Conservation (phyloP, 179 eudicot species). For the Carnegiea gigantea region DNA sequence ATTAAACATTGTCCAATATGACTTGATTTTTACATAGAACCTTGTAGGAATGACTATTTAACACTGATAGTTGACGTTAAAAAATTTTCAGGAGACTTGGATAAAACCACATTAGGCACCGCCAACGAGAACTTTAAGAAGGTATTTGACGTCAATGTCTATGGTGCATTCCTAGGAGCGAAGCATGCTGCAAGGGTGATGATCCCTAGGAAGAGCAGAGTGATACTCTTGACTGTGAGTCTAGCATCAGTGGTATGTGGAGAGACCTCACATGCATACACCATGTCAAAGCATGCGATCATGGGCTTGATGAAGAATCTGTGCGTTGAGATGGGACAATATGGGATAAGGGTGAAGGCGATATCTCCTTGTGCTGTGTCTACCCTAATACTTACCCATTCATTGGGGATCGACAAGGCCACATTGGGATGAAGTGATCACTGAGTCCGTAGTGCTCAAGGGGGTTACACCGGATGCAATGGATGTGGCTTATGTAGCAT, state of each 20-base stretch:
- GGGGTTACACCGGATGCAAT: slow-evolving; percentile 24
- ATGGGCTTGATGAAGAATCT: too few relatives aligned
- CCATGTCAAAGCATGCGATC: too few relatives aligned
- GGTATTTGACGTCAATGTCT: slow-evolving; percentile 38
- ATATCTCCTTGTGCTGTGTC: slow-evolving; percentile 33
- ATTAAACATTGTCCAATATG: too few relatives aligned
- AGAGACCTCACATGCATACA: too few relatives aligned
- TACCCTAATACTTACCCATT: slow-evolving; percentile 22
- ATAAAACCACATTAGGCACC: slow-evolving; percentile 22
- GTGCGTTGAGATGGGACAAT: too few relatives aligned
- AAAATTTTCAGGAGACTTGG: slow-evolving; percentile 10
- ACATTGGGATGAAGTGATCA: slow-evolving; percentile 13
- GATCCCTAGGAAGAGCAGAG: slow-evolving; percentile 38
- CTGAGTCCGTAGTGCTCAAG: slow-evolving; percentile 31
- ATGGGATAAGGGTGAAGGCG: slow-evolving; percentile 44
- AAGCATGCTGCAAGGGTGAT: slow-evolving; percentile 52
- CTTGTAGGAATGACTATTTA: too few relatives aligned
- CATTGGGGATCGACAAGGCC: slow-evolving; percentile 10
- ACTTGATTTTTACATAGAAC: too few relatives aligned
- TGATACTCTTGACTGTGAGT: slow-evolving; percentile 42
- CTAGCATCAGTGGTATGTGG: too few relatives aligned
- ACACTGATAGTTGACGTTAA: too few relatives aligned
- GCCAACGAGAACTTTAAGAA: slow-evolving; percentile 17
- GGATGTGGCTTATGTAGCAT: slow-evolving; percentile 43
- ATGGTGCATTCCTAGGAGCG: slow-evolving; percentile 38